These are phyloP conservation scores for Daphne laureola DNA, from an alignment of 441 rosid species.

Conservation along the genomic window DNA sequence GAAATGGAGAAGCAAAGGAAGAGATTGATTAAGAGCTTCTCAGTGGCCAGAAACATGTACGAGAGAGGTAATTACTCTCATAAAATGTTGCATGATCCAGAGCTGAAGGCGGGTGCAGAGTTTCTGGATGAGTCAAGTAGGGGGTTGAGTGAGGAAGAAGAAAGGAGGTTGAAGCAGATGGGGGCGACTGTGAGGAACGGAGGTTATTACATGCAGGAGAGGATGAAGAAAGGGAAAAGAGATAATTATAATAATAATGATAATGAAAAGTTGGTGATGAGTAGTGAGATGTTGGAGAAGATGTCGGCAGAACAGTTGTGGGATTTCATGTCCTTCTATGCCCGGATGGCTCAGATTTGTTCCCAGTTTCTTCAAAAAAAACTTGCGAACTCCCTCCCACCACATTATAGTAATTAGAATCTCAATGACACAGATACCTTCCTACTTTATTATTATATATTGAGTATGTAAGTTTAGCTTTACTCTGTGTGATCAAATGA, in stretches of 20 bases:
- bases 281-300: constrained; percentile 46
- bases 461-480: no score
- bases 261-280: no score
- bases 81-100: constrained; percentile 27
- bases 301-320: constrained; percentile 67
- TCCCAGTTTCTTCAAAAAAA: constrained; percentile 63
- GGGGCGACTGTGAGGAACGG: constrained; percentile 90
- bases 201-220: constrained; percentile 43
- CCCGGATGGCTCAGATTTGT: constrained; percentile 74
- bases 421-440: no score
- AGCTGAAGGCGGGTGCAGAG: constrained; percentile 57
- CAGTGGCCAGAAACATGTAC: constrained; percentile 61
- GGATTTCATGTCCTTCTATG: constrained; percentile 72
- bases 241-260: no score
- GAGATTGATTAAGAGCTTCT: constrained; percentile 53
- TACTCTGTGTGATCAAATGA: no score
- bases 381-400: constrained; percentile 7
- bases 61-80: constrained; percentile 20
- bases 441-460: no score
- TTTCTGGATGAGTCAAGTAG: constrained; percentile 86
- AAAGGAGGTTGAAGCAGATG: constrained; percentile 82
- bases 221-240: constrained; percentile 55
- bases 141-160: constrained; percentile 61
- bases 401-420: no score
- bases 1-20: constrained; percentile 62